Conservation (phyloP, 257 asterid species). For the Jacaranda copaia region DNA sequence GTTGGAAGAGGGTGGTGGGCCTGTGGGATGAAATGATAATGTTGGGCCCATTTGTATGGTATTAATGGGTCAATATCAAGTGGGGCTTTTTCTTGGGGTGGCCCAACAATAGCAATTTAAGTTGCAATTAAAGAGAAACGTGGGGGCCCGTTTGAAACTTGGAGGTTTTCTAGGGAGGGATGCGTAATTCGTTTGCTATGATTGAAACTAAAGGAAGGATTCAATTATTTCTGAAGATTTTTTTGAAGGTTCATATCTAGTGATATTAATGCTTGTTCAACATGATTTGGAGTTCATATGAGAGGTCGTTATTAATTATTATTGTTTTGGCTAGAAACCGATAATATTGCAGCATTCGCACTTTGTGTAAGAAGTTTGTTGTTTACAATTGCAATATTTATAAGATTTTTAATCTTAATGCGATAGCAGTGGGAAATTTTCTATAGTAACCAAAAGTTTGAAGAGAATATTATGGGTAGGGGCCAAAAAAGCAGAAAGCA, state of each 20-base stretch:
- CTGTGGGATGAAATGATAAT: conserved; percentile 26
- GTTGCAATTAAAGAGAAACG: neutral
- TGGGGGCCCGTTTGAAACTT: conserved; percentile 26
- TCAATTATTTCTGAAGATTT: neutral
- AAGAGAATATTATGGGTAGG: too few relatives aligned
- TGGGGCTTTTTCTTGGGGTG: conserved; percentile 1
- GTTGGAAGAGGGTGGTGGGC: conserved; percentile 31
- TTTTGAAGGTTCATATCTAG: neutral
- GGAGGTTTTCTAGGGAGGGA: neutral
- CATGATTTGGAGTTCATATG: neutral
- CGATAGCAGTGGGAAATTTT: too few relatives aligned
- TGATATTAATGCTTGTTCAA: neutral
- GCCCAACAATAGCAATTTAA: conserved; percentile 32
- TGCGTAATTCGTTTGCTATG: neutral
- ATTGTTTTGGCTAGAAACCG: neutral
- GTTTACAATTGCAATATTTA: too few relatives aligned
- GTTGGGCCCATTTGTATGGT: conserved; percentile 30
- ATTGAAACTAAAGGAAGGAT: neutral
- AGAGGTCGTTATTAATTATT: neutral
- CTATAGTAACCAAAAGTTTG: too few relatives aligned
- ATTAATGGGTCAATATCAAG: conserved; percentile 17
- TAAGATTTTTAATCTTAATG: too few relatives aligned
- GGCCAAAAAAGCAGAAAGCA: too few relatives aligned
- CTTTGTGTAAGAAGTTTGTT: too few relatives aligned
- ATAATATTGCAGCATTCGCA: too few relatives aligned